Conservation (phyloP, 345 rosid species). For the Melastoma malabathricum region DNA sequence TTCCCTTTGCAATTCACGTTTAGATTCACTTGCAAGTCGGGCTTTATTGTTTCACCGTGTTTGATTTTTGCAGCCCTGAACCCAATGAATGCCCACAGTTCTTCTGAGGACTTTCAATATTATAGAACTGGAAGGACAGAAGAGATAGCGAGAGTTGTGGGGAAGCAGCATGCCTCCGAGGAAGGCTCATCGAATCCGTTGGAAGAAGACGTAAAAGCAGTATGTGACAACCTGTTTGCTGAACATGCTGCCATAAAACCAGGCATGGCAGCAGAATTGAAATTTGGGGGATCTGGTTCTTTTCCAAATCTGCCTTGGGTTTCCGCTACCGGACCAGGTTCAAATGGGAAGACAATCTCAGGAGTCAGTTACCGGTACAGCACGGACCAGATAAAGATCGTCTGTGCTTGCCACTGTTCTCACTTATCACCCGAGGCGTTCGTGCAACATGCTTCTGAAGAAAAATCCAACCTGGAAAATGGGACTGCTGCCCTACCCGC, state of each 20-base stretch:
- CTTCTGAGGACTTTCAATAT: conserved; percentile 25
- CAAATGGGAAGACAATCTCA: conserved; percentile 51
- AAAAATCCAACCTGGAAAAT: conserved; percentile 35
- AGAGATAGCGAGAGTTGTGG: conserved; percentile 47
- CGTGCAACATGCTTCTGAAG: conserved; percentile 64
- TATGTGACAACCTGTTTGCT: conserved; percentile 32
- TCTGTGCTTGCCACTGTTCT: conserved; percentile 62
- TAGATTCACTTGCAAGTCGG: no score
- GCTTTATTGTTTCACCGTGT: not conserved
- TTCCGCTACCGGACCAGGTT: conserved; percentile 53
- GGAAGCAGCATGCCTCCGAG: conserved; percentile 52
- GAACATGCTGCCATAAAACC: conserved; percentile 80
- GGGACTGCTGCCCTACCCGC: conserved; percentile 28
- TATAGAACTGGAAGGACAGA: conserved; percentile 17
- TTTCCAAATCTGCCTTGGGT: conserved; percentile 71
- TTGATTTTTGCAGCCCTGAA: conserved; percentile 20
- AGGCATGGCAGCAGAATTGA: conserved; percentile 69
- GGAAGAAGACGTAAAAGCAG: conserved; percentile 33
- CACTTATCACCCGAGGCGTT: conserved; percentile 64
- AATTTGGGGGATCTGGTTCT: conserved; percentile 86
- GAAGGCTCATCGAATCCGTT: conserved; percentile 59
- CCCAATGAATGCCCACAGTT: conserved; percentile 22
- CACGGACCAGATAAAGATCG: conserved; percentile 39
- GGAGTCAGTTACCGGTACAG: conserved; percentile 48
- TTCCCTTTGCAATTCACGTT: no score